phyloP scores from a whole-genome alignment of 2,329 filamentous ascomycete genomes.

The Venturia carpophila region DNA sequence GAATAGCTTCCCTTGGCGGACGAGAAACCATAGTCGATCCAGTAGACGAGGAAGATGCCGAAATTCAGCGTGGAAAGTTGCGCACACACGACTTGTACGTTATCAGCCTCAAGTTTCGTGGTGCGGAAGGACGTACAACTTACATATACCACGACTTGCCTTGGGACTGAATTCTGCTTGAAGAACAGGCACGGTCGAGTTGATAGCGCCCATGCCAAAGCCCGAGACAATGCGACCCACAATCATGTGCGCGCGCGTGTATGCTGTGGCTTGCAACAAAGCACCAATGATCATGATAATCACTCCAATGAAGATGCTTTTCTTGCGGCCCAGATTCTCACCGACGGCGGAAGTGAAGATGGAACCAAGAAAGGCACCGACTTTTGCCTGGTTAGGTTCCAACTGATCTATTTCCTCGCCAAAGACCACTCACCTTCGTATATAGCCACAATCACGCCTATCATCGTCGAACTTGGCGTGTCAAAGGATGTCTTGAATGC shows the following conservation, averaged over 20 bases:
- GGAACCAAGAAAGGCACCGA: constrained; percentile 40
- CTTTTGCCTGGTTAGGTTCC: constrained; percentile 20
- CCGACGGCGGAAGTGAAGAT: constrained; percentile 40
- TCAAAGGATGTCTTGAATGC: background rate
- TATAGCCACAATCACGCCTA: constrained; percentile 42
- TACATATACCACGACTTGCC: background rate
- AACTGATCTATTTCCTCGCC: constrained; percentile 34
- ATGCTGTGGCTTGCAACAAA: constrained; percentile 48
- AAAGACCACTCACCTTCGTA: constrained; percentile 40
- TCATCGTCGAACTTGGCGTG: constrained; percentile 24
- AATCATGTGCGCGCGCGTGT: constrained; percentile 38
- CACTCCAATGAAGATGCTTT: constrained; percentile 52
- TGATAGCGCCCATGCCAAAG: constrained; percentile 41
- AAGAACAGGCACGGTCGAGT: constrained; percentile 38
- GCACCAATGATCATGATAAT: constrained; percentile 53
- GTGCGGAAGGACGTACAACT: constrained; percentile 19
- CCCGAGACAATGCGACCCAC: constrained; percentile 43
- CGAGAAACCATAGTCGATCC: constrained; percentile 30
- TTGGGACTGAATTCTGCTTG: constrained; percentile 35
- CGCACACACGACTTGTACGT: constrained; percentile 35
- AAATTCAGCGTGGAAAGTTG: constrained; percentile 35
- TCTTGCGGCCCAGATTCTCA: constrained; percentile 50
- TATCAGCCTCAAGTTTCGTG: constrained; percentile 28
- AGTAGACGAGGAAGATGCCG: constrained; percentile 31
- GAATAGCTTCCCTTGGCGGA: constrained; percentile 25